Base-by-base conservation (phyloP, 2,329 filamentous ascomycete genomes). In the Paramyrothecium roridum region DNA sequence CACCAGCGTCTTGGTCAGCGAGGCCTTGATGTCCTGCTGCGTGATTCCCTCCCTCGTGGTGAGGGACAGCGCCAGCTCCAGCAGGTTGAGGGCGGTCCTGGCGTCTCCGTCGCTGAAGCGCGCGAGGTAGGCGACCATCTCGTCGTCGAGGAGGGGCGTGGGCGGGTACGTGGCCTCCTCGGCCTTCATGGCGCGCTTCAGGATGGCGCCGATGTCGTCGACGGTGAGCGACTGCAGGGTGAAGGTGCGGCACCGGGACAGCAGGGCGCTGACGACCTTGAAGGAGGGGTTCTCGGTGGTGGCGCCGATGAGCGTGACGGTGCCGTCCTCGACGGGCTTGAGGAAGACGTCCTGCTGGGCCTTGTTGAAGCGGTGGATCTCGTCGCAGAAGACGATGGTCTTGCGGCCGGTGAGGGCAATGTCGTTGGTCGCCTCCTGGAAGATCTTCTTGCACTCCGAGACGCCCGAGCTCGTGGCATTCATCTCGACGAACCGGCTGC, bases 211-310 rank as follows among this genome's bases (percentile, higher is more conserved):
- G 6, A 98, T 80, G 71, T 96, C 84, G 2, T 88, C 83, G 23
- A 88, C 82, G 0, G 82, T 82, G 47, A 99, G 81, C 61, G 92
- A 87, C 48, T 86, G 78, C 11, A 99, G 76, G 0, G 91, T 96
- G 64, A 99, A 98, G 0, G 91, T 96, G 26, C 95, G 83, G 72
- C 93, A 98, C 49, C 95, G 83, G 22, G 91, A 96, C 3, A 98
- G 79, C 54, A 99, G 79, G 2, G 95, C 93, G 60, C 85, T 88
- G 63, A 95, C 90, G 46, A 99, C 86, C 66, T 96, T 93, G 78
- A 98, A 98, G 3, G 89, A 93, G 0, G 95, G 95, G 62, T 99
- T 99, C 72, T 99, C 95, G 0, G 95, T 99, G 3, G 95, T 99
- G 8, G 95, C 95, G 12, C 93, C 95, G 57, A 98, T 95, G 30